Evolutionary conservation across 495 filamentous ascomycete genomes (phyloP), one percentile per base, ranked within the genome.

Genomic region (Annulohypoxylon stygium): DNA sequence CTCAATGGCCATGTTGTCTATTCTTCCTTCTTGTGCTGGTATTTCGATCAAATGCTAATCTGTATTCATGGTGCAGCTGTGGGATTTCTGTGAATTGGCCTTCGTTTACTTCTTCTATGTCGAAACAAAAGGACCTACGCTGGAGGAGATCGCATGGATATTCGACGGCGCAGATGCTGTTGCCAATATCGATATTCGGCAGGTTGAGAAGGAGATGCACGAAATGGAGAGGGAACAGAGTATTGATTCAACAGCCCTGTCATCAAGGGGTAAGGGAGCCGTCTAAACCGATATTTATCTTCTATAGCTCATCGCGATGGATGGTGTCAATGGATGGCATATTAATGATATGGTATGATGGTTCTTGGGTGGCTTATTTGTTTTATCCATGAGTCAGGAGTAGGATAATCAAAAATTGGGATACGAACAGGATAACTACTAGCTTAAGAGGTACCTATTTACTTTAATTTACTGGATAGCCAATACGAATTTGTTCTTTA

Each of bases 61-160:
- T 26, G 5, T 12, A 30, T 12, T n/a, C 36, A 30, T 36, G 14
- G 1, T 5, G n/a, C 20, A 85, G 76, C 78, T 88, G 65, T 91
- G 88, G 86, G 83, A 91, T 66, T 81, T 81, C 12, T 70, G 85
- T 61, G 87, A 90, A 74, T 74, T 91, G 23, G 48, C 84, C 2
- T 88, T 91, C 62, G 89, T 91, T n/a, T 91, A 86, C 81, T 88
- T 89, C 81, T 86, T 89, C 78, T 92, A 89, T 63, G 82, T 90
- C 23, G 90, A 92, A 78, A 92, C 89, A 11, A 87, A 87, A 58
- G 88, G 88, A 9, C 87, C 86, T 0, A 89, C 88, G 0, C 84
- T 91, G 3, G 90, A 92, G 71, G 90, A 91, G 68, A 87, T 90
- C 65, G 85, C 87, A 3, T 77, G 80, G 55, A 83, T 88, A 57